Base-by-base conservation (phyloP, 2,329 filamentous ascomycete genomes). In the Fusarium sp. region DNA sequence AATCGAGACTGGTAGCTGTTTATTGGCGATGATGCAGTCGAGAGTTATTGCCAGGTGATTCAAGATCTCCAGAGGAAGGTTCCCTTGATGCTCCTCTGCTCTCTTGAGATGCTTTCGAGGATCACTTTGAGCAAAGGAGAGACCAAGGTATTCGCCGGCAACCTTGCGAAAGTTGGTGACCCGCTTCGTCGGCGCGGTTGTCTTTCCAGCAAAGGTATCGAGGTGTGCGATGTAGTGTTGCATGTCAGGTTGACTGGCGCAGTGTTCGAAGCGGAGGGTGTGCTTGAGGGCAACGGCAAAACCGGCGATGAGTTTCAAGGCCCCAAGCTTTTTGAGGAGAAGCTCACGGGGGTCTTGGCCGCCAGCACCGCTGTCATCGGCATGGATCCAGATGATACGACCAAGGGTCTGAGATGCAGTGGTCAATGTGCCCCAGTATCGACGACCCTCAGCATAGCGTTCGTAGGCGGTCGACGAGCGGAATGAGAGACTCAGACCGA, bases 381-480 rank as follows among this genome's bases (percentile, higher is more conserved):
- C 81, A 69, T 96, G 91, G 19, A 97, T 83, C 93, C 93, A 97
- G 73, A 95, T 91, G 6, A 91, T 82, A 15, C 93, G 87, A 67
- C 86, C 91, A 65, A 96, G 81, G 72, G 87, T 79, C 78, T 92
- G 80, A 70, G 82, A 78, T 69, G 89, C 88, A 72, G 82, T 80
- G 43, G 82, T 85, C 64, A 88, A 77, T 48, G 84, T 79, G 2
- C 85, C 80, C 86, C 87, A 89, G 67, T 82, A 85, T 64, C 85
- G 85, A 34, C 88, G 81, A 22, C 88, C 88, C 55, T 90, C 88
- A 22, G 80, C 81, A 72, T 87, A 88, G 57, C 89, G 85, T 76
- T 93, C 91, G 67, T 93, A 93, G 12, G 91, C 91, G 7, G 90
- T 91, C 1, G 88, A 88, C 54, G 85, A 90, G 45, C 91, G 86